A percentile compares a stretch with the other conserved stretches of the same genome.
phyloP scores from a whole-genome alignment of 768 basidiomycete genomes.

The Tricholoma sp. region DNA sequence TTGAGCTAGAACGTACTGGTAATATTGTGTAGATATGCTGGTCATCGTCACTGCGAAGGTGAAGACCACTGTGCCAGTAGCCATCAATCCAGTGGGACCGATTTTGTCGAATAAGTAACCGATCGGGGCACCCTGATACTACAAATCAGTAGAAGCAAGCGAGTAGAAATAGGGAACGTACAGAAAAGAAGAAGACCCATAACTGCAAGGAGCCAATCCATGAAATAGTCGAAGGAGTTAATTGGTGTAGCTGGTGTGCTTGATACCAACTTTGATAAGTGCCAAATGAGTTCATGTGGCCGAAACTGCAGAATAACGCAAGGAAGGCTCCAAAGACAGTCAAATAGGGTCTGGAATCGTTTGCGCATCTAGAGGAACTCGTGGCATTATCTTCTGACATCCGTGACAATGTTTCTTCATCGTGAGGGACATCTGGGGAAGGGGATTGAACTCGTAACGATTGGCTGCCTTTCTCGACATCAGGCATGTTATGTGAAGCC shows the following conservation, averaged over 20 bases:
- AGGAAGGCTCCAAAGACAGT: conserved; percentile 62
- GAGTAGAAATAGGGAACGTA: conserved; percentile 24
- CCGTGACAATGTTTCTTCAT: conserved; percentile 1
- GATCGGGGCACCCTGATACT: conserved; percentile 51
- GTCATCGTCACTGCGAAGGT: conserved; percentile 53
- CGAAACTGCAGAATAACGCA: conserved; percentile 65
- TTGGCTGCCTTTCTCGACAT: conserved; percentile 12
- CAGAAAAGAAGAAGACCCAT: conserved; percentile 67
- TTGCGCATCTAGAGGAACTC: conserved; percentile 13
- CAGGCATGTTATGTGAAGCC: conserved; percentile 10
- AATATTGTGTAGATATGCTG: conserved; percentile 51
- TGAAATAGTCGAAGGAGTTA: conserved; percentile 53
- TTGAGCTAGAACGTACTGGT: conserved; percentile 59
- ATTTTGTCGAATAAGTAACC: conserved; percentile 57
- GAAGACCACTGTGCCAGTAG: conserved; percentile 43
- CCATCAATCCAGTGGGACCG: conserved; percentile 52
- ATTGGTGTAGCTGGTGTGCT: conserved; percentile 47
- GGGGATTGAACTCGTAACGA: conserved; percentile 3
- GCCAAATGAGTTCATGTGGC: conserved; percentile 68
- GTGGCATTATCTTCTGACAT: conserved; percentile 4
- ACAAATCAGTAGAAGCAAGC: neutral
- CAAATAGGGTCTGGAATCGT: conserved; percentile 34
- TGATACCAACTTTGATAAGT: conserved; percentile 69
- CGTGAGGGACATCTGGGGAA: neutral
- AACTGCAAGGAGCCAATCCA: conserved; percentile 72